phyloP scores from a whole-genome alignment of 805 yeast species.

The Jamesozyma piceae region DNA sequence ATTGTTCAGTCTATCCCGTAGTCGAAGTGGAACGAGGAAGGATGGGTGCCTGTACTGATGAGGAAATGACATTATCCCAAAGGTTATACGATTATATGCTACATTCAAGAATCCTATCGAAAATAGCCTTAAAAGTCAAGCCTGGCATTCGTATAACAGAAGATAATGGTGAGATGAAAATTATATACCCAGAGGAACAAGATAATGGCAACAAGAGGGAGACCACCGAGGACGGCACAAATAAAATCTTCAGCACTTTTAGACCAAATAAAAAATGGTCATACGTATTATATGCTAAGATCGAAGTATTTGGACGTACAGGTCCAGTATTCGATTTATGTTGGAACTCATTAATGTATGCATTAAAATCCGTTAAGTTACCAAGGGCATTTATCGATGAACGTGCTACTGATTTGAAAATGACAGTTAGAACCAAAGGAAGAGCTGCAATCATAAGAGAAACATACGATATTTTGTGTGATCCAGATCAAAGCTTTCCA shows the following conservation, averaged over 20 bases:
- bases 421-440: constrained; percentile 45
- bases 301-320: constrained; percentile 68
- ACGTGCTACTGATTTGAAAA: constrained; percentile 41
- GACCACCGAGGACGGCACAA: constrained; percentile 10
- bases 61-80: constrained; percentile 71
- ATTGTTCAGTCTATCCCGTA: constrained; percentile 52
- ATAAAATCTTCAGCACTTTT: constrained; percentile 12
- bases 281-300: constrained; percentile 58
- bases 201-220: constrained; percentile 7
- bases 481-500: constrained; percentile 32
- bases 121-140: constrained; percentile 38
- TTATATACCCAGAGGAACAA: constrained; percentile 40
- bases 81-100: constrained; percentile 49
- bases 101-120: constrained; percentile 45
- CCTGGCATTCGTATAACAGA: constrained; percentile 40
- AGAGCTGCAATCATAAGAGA: constrained; percentile 39
- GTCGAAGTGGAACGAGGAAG: constrained; percentile 72
- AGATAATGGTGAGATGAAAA: constrained; percentile 40
- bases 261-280: constrained; percentile 41
- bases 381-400: constrained; percentile 68
- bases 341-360: constrained; percentile 57
- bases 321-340: constrained; percentile 77
- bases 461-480: constrained; percentile 50
- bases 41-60: constrained; percentile 72
- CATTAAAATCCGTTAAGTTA: constrained; percentile 48